Evolutionary conservation across 2,329 filamentous ascomycete species (phyloP), one percentile per base, ranked within the genome.

Genomic region (Claviceps arundinis): DNA sequence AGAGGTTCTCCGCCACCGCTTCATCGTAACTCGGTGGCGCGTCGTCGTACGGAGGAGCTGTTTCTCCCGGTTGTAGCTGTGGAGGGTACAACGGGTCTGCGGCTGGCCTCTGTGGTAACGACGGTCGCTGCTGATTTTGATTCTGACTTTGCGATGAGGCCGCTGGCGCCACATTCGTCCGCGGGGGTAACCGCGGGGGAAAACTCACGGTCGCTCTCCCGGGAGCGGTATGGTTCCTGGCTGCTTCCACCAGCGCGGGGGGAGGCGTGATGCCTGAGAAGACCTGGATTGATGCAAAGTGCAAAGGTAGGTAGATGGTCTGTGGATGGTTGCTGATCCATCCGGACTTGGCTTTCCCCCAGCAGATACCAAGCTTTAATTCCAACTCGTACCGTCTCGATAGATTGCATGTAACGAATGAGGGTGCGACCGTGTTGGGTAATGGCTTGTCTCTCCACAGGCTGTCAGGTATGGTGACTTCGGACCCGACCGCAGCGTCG

Each of bases 21-120:
- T 96, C 90, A 68, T 95, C 89, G 63, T 97, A 97, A 61, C 88
- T 95, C 7, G 90, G 90, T 17, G 91, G 90, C n/a, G 89, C 87
- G 52, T 93, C 89, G 37, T 88, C 84, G 57, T 78, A 73, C 0
- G 65, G 62, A 17, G 71, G 66, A 1, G 65, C 73, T 8, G 68
- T 64, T 38, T 75, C 73, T n/a, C 65, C 64, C 0, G 65, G 62
- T 4, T 56, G 60, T 19, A 82, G 66, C 60, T 81, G 79, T 4
- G 80, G 78, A 16, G 79, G 80, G 55, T 81, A 82, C 7, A 79
- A 63, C 3, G 78, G 73, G 58, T 81, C 78, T 22, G 66, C 62
- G 2, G 66, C 49, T 9, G 63, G 65, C 40, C 62, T 64, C 24
- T 63, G 61, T 37, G 60, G 58, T 40, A 56, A 56, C 8, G 58